Percentiles rank a stretch among this genome's conserved stretches.
These are phyloP conservation scores for Pleodorina starrii DNA, from an alignment of 139 green algal genomes.

Conservation along the genomic window DNA sequence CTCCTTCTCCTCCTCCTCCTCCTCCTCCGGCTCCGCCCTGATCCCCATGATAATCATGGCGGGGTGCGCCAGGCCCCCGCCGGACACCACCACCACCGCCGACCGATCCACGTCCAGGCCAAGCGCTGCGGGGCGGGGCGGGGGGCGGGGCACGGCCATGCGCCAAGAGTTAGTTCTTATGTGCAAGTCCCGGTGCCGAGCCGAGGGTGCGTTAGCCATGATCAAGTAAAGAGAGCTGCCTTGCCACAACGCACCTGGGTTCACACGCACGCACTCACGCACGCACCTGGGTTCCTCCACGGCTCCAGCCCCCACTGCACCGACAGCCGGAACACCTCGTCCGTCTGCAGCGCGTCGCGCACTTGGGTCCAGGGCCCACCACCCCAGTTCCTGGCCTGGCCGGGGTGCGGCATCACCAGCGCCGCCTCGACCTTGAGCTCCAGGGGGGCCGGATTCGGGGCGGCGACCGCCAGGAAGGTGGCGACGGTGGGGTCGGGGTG, in stretches of 20 bases:
- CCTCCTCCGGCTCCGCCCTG: too few relatives aligned
- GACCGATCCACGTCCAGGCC: background rate
- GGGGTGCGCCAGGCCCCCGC: slow-evolving; percentile 4
- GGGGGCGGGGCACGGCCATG: background rate
- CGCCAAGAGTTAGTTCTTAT: background rate
- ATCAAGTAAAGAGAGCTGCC: too few relatives aligned
- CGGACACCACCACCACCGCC: slow-evolving; percentile 1
- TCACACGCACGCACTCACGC: background rate
- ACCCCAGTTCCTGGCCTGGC: slow-evolving; percentile 37
- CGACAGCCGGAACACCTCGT: slow-evolving; percentile 39
- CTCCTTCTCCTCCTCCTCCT: slow-evolving; percentile 27
- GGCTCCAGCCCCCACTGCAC: slow-evolving; percentile 40
- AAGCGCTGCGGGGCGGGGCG: background rate
- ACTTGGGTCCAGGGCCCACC: slow-evolving; percentile 18
- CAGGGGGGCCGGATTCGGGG: background rate
- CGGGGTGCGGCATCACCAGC: slow-evolving; percentile 23
- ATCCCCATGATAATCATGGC: slow-evolving; percentile 15
- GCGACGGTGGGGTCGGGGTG: background rate
- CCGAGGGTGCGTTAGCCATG: too few relatives aligned
- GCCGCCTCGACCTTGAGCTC: background rate
- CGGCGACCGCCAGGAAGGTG: background rate
- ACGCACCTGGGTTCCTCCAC: slow-evolving; percentile 11
- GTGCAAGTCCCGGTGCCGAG: background rate
- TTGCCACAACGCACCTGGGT: background rate
- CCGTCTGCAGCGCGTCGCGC: slow-evolving; percentile 30